A percentile compares a stretch with the other conserved stretches of the same genome.
Evolutionary conservation across 1,284 basidiomycete genomes (phyloP).

Genomic region (Cryptococcus sp.): DNA sequence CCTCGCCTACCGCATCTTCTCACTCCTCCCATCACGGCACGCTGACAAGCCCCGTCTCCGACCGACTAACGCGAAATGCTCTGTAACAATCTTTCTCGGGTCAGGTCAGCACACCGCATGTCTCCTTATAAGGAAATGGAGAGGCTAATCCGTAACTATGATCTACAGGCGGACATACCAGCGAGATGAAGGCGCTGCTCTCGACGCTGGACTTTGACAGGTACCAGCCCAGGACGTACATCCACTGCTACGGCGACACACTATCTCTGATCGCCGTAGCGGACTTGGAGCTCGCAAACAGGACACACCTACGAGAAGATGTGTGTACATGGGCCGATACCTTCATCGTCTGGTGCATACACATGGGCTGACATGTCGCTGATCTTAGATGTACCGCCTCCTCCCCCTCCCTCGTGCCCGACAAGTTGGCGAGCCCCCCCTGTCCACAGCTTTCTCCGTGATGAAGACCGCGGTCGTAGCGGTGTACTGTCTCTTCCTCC

Average conservation of each 20-base stretch:
- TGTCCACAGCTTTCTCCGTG: conserved; percentile 66
- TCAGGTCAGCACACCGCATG: conserved; percentile 54
- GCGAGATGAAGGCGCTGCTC: conserved; percentile 76
- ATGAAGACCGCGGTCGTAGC: conserved; percentile 60
- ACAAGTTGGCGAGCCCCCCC: conserved; percentile 70
- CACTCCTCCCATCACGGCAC: conserved; percentile 19
- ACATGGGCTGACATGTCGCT: background rate
- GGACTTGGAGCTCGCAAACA: conserved; percentile 57
- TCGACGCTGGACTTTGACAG: conserved; percentile 70
- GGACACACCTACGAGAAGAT: background rate
- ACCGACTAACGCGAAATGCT: conserved; percentile 32
- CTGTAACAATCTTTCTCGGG: conserved; percentile 60
- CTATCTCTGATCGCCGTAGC: conserved; percentile 51
- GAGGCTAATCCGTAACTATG: too few species aligned
- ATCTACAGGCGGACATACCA: conserved; percentile 87
- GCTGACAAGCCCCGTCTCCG: background rate
- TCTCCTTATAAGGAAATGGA: background rate
- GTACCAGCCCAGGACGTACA: conserved; percentile 75
- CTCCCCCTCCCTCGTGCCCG: conserved; percentile 78
- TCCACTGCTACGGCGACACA: conserved; percentile 75
- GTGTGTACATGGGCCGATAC: background rate
- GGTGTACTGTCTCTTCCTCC: conserved; percentile 58
- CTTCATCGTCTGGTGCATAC: background rate
- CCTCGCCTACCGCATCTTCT: conserved; percentile 23
- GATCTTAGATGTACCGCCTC: conserved; percentile 48